Conservation (phyloP, 2,329 filamentous ascomycete genomes). For the Penicillium sp. region DNA sequence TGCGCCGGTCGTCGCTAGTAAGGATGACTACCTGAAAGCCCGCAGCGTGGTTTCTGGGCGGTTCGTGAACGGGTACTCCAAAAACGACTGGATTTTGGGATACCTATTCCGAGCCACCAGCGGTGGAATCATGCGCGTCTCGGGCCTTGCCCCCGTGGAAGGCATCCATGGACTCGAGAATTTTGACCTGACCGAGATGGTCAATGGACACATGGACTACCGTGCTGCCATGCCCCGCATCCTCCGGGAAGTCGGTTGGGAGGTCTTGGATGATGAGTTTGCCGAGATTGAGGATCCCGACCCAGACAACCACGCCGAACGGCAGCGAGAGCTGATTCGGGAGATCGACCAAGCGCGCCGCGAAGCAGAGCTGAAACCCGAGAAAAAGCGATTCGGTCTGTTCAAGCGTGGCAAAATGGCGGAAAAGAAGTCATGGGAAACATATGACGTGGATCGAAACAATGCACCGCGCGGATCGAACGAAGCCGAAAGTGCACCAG, state of each 20-base stretch:
- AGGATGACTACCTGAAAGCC: constrained; percentile 77
- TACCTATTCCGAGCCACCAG: constrained; percentile 94
- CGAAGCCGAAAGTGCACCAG: constrained; percentile 28
- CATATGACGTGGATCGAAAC: constrained; percentile 64
- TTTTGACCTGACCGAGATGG: constrained; percentile 75
- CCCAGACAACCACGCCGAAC: constrained; percentile 79
- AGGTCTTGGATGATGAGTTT: constrained; percentile 88
- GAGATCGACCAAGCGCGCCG: constrained; percentile 94
- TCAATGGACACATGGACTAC: constrained; percentile 95
- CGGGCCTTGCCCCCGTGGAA: constrained; percentile 72
- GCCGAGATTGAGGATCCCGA: constrained; percentile 95
- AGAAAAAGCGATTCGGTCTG: constrained; percentile 65
- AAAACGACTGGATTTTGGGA: constrained; percentile 92
- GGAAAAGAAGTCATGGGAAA: constrained; percentile 87
- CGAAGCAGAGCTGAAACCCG: constrained; percentile 72
- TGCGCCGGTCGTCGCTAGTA: constrained; percentile 83
- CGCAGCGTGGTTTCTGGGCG: constrained; percentile 82
- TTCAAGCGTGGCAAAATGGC: constrained; percentile 70
- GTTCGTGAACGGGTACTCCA: constrained; percentile 90
- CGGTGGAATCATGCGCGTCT: constrained; percentile 82
- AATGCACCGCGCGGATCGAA: constrained; percentile 24
- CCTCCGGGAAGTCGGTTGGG: constrained; percentile 81
- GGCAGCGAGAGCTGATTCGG: constrained; percentile 87
- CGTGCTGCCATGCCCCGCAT: constrained; percentile 84
- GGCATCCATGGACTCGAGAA: constrained; percentile 79